A percentile compares a stretch with the other conserved stretches of the same genome.
Conservation (phyloP, 1,284 basidiomycete species). For the Austroboletus novae-zelandiae region DNA sequence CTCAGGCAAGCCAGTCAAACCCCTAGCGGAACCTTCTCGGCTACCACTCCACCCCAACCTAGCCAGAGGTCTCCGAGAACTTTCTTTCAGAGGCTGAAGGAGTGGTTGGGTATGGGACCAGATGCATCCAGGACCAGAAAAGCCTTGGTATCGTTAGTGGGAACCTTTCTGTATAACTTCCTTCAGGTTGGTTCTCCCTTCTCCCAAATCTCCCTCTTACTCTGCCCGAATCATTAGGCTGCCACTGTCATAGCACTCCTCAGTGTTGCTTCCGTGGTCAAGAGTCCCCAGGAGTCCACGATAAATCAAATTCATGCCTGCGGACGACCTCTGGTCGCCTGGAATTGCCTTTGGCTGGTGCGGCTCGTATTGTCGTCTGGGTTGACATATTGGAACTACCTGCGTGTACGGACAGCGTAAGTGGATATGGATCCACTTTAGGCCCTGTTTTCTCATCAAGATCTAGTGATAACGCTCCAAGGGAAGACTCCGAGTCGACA, state of each 20-base stretch:
- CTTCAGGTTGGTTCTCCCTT: constrained; percentile 48
- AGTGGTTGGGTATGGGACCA: constrained; percentile 57
- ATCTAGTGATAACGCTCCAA: constrained; percentile 23
- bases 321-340: constrained; percentile 63
- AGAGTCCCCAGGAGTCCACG: constrained; percentile 45
- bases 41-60: constrained; percentile 4
- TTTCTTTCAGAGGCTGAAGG: constrained; percentile 31
- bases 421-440: constrained; percentile 12
- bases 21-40: constrained; percentile 10
- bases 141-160: constrained; percentile 55
- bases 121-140: constrained; percentile 54
- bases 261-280: constrained; percentile 45
- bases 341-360: constrained; percentile 68
- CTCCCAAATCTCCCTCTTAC: constrained; percentile 9
- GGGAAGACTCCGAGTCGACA: constrained; percentile 30
- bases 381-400: constrained; percentile 62
- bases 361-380: constrained; percentile 51
- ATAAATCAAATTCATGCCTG: constrained; percentile 66
- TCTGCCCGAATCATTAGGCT: constrained; percentile 38
- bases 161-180: constrained; percentile 52
- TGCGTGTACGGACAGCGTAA: constrained; percentile 45
- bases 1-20: constrained; percentile 24
- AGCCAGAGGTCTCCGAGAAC: constrained; percentile 12
- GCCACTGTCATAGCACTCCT: constrained; percentile 54
- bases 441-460: constrained; percentile 10